Evolutionary conservation across 257 asterid species (phyloP), one percentile per base, ranked within the genome.

Genomic region (Solanum chilense): DNA sequence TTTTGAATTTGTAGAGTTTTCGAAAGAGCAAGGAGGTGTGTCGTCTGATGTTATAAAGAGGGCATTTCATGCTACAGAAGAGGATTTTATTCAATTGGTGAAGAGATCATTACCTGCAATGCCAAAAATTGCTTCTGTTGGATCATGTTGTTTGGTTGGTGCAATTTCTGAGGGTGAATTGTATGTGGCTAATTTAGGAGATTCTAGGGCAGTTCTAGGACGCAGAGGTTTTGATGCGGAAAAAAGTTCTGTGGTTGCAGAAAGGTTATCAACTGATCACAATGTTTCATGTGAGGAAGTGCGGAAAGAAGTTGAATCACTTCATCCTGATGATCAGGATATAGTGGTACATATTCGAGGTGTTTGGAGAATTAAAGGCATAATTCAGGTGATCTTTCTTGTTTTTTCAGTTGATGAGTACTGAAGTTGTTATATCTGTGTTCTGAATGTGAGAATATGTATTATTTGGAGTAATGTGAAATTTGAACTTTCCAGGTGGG

Each of bases 291-390:
- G 87, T 25, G 99, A 97, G 92, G 85, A 91, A 42, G 98, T 97
- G 82, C 90, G 99, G 89, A 94, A 88, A 93, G 99, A 97, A 90
- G 98, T 97, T 29, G 96, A 95, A 93, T 97, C 96, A 9, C 95
- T 89, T 81, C 99, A 97, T 92, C 97, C 98, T 7, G 98, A 95
- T 73, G 98, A 95, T 90, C 83, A 93, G 12, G 91, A 94, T 64
- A 88, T 97, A 23, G 99, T 97, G 47, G 92, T 96, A 56, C 91
- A 92, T 75, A 92, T 95, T 76, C 94, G 97, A 23, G 99, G 99
- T 76, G 99, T 95, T 90, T 97, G 99, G 99, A 95, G 99, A 91
- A 96, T 97, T 89, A 97, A 93, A 90, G 99, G 99, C 83, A 97
- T 97, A 42, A 97, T 97, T 91, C 99, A 97, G 99, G 99, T 96